Evolutionary conservation across 2,329 filamentous ascomycete genomes (phyloP).

Genomic region (Lachnellula arida): DNA sequence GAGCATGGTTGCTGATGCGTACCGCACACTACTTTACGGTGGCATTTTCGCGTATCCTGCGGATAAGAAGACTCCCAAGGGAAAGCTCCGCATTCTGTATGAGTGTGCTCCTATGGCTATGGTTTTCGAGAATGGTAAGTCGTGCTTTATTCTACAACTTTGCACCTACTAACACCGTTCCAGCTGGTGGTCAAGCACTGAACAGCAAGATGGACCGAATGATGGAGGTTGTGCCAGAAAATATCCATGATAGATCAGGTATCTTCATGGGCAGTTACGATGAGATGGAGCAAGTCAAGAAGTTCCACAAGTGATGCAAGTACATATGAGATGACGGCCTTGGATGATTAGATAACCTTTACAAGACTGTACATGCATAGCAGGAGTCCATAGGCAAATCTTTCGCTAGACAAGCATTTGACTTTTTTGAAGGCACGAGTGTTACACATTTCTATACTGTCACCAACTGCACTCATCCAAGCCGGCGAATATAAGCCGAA

Average conservation of each 20-base stretch:
- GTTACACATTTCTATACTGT: too few species aligned
- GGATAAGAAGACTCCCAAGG: constrained; percentile 97
- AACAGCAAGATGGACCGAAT: constrained; percentile 89
- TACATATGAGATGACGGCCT: background rate
- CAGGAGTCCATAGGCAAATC: constrained; percentile 1
- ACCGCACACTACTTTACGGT: constrained; percentile 90
- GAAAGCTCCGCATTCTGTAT: constrained; percentile 94
- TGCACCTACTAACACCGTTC: constrained; percentile 17
- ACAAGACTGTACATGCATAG: background rate
- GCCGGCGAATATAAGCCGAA: too few species aligned
- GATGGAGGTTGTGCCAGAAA: constrained; percentile 81
- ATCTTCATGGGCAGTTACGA: constrained; percentile 95
- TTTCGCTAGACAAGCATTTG: background rate
- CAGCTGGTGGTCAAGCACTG: constrained; percentile 86
- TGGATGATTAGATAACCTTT: background rate
- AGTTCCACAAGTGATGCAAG: constrained; percentile 19
- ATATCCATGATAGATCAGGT: constrained; percentile 92
- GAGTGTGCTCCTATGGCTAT: constrained; percentile 99
- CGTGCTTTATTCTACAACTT: background rate
- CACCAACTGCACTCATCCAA: too few species aligned
- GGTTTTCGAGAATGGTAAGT: constrained; percentile 94
- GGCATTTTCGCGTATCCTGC: constrained; percentile 97
- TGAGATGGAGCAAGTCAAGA: constrained; percentile 87
- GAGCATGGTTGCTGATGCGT: constrained; percentile 97
- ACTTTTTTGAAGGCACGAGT: background rate